These are phyloP conservation scores for Tulasnella sp. DNA, from an alignment of 768 basidiomycete species.

Conservation along the genomic window DNA sequence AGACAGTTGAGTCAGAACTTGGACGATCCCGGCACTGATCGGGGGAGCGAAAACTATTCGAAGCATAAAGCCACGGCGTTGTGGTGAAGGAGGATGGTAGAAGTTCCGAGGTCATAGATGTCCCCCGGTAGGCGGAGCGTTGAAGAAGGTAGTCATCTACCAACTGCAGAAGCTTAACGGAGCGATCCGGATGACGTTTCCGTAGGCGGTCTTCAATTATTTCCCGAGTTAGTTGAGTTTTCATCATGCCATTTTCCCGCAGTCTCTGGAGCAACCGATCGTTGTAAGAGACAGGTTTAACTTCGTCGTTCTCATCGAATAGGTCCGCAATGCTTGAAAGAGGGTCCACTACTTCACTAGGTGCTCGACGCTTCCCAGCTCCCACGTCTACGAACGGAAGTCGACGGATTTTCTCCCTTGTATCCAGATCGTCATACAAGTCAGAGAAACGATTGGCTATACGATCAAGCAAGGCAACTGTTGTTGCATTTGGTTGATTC, in stretches of 20 bases:
- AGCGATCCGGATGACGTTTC: too few relatives aligned
- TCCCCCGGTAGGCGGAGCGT: too few relatives aligned
- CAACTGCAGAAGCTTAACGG: neutral
- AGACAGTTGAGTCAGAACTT: neutral
- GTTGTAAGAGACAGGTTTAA: neutral
- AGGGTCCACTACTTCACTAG: neutral
- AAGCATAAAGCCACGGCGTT: neutral
- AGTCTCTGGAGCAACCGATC: neutral
- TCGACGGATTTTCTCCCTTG: neutral
- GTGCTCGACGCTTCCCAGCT: neutral
- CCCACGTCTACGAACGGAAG: slow-evolving; percentile 4
- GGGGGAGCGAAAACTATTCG: neutral
- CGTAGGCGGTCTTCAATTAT: neutral
- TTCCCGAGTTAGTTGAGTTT: neutral
- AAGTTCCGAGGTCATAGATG: too few relatives aligned
- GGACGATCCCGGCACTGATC: slow-evolving; percentile 1
- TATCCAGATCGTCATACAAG: neutral
- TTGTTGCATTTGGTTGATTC: neutral
- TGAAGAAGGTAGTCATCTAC: neutral
- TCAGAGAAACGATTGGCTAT: neutral
- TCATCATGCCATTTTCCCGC: neutral
- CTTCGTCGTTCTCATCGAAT: neutral
- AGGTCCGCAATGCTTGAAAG: neutral
- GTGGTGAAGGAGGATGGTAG: too few relatives aligned
- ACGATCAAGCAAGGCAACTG: neutral